Evolutionary conservation across 257 asterid species (phyloP).

Genomic region (Nicotiana otophora): DNA sequence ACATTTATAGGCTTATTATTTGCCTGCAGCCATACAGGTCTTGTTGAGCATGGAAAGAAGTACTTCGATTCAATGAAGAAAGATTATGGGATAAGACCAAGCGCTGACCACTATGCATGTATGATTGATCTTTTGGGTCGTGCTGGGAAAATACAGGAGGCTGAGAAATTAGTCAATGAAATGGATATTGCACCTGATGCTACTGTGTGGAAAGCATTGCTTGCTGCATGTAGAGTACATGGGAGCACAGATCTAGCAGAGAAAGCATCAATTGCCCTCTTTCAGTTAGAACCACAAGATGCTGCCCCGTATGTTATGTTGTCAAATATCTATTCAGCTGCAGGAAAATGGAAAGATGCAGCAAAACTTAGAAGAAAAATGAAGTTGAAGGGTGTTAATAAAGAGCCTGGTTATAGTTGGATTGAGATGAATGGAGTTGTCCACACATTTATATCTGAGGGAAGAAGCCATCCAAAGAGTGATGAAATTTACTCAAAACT

Average conservation of each 20-base stretch:
- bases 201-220: slow-evolving; percentile 74
- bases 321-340: slow-evolving; percentile 62
- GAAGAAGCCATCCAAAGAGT: slow-evolving; percentile 42
- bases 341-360: slow-evolving; percentile 67
- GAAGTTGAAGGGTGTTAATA: slow-evolving; percentile 46
- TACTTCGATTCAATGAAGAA: slow-evolving; percentile 53
- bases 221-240: slow-evolving; percentile 66
- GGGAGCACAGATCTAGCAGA: slow-evolving; percentile 52
- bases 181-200: slow-evolving; percentile 55
- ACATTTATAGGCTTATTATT: slow-evolving; percentile 75
- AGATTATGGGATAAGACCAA: slow-evolving; percentile 51
- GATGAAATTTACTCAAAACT: slow-evolving; percentile 42
- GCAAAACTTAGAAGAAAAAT: slow-evolving; percentile 51
- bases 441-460: slow-evolving; percentile 53
- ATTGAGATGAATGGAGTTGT: slow-evolving; percentile 44
- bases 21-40: slow-evolving; percentile 90
- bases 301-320: slow-evolving; percentile 64
- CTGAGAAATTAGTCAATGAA: slow-evolving; percentile 43
- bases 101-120: slow-evolving; percentile 72
- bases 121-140: slow-evolving; percentile 85
- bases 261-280: slow-evolving; percentile 52
- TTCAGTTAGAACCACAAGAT: slow-evolving; percentile 61
- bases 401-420: slow-evolving; percentile 83
- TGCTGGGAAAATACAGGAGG: slow-evolving; percentile 65
- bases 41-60: slow-evolving; percentile 47